These are phyloP conservation scores for Escallonia herrerae DNA, from an alignment of 129 eudicot genomes.

Conservation along the genomic window DNA sequence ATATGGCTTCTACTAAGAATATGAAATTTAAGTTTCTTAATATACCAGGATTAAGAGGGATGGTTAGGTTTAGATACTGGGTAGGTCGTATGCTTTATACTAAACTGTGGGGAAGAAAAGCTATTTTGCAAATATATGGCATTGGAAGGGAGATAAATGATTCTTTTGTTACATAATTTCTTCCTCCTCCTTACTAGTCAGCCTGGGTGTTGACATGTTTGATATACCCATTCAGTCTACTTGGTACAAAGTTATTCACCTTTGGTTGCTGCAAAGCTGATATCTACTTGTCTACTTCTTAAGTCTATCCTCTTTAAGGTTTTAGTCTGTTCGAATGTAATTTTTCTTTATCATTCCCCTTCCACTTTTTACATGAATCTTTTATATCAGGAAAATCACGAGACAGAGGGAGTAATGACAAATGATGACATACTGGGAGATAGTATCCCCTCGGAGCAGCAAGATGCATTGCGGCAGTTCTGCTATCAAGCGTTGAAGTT, in stretches of 20 bases:
- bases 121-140: too few species aligned
- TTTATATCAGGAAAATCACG: constrained; percentile 50
- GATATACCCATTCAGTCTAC: not conserved
- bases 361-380: not conserved
- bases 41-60: too few species aligned
- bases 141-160: too few species aligned
- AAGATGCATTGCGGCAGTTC: constrained; percentile 58
- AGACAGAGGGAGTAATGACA: constrained; percentile 52
- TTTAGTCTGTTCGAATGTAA: too few species aligned
- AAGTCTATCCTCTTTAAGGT: not conserved
- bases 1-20: too few species aligned
- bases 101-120: too few species aligned
- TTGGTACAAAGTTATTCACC: not conserved
- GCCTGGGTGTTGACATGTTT: not conserved
- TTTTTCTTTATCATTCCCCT: too few species aligned
- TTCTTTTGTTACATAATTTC: too few species aligned
- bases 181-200: too few species aligned
- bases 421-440: constrained; percentile 98
- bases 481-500: constrained; percentile 71
- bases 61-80: too few species aligned
- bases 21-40: too few species aligned
- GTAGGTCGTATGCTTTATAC: too few species aligned
- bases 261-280: not conserved
- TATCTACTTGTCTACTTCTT: not conserved
- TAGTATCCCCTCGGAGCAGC: constrained; percentile 74